Evolutionary conservation across 108 stramenopile species (phyloP).

Genomic region (Cylindrotheca closterium): DNA sequence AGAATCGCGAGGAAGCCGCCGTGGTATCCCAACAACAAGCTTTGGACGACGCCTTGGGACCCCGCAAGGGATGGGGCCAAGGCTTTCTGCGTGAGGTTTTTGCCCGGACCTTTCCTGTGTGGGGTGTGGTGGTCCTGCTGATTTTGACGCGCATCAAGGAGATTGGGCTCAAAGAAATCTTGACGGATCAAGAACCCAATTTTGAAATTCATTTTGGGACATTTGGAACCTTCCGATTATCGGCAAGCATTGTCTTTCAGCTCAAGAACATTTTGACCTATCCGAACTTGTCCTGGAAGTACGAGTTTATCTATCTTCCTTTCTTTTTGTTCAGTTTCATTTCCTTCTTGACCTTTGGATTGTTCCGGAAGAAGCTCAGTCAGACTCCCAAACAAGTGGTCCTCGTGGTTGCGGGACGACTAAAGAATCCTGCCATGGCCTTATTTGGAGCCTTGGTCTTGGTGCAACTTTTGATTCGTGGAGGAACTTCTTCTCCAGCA

Average conservation of each 20-base stretch:
- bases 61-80: slow-evolving; percentile 41
- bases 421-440: slow-evolving; percentile 57
- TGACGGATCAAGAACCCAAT: slow-evolving; percentile 35
- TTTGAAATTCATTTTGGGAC: slow-evolving; percentile 56
- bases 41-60: slow-evolving; percentile 46
- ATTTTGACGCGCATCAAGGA: slow-evolving; percentile 50
- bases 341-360: slow-evolving; percentile 45
- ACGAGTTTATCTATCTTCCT: slow-evolving; percentile 60
- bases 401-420: slow-evolving; percentile 25
- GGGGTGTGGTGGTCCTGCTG: slow-evolving; percentile 49
- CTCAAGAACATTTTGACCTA: slow-evolving; percentile 57
- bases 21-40: slow-evolving; percentile 1
- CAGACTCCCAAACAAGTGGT: slow-evolving; percentile 29
- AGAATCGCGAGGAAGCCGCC: slow-evolving; percentile 7
- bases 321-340: slow-evolving; percentile 64
- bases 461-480: slow-evolving; percentile 55
- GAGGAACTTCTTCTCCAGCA: slow-evolving; percentile 46
- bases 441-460: slow-evolving; percentile 55
- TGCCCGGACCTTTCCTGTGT: slow-evolving; percentile 52
- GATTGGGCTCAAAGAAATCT: slow-evolving; percentile 43
- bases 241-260: slow-evolving; percentile 55
- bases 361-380: slow-evolving; percentile 45
- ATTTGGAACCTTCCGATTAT: slow-evolving; percentile 55
- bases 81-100: slow-evolving; percentile 46
- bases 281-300: slow-evolving; percentile 60